These are phyloP conservation scores for Dactylellina haptotyla DNA, from an alignment of 2,329 filamentous ascomycete genomes.

Conservation along the genomic window DNA sequence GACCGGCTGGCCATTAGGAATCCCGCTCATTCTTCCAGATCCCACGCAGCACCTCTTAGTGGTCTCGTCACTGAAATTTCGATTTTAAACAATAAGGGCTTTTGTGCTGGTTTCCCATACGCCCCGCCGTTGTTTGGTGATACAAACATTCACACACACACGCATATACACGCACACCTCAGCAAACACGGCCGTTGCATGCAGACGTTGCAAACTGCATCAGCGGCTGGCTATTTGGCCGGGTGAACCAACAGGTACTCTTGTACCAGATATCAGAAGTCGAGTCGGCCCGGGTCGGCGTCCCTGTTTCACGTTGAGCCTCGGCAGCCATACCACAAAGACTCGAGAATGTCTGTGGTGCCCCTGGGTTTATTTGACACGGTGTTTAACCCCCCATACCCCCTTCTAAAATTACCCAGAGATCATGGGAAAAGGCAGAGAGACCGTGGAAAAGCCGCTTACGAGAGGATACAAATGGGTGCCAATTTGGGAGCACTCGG, in stretches of 20 bases:
- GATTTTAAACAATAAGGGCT: no score
- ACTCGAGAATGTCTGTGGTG: constrained; percentile 4
- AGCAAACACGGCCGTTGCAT: constrained; percentile 11
- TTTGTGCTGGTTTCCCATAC: background rate
- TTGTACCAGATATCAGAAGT: background rate
- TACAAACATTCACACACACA: constrained; percentile 16
- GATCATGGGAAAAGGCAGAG: background rate
- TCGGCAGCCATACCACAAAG: constrained; percentile 11
- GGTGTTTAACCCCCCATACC: no score
- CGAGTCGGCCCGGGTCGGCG: constrained; percentile 24
- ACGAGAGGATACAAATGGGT: constrained; percentile 18
- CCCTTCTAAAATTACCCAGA: constrained; percentile 28
- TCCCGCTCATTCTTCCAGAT: constrained; percentile 8
- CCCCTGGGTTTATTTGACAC: constrained; percentile 25
- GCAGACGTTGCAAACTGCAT: constrained; percentile 12
- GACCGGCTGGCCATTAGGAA: constrained; percentile 26
- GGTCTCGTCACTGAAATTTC: no score
- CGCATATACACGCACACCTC: no score
- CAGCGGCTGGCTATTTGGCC: background rate
- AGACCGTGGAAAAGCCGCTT: constrained; percentile 6
- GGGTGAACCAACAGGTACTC: background rate
- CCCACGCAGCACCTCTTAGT: no score
- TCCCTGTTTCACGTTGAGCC: constrained; percentile 30
- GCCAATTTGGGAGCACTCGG: background rate
- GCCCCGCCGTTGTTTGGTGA: background rate